Base-by-base conservation (phyloP, 2,329 filamentous ascomycete genomes). In the Colletotrichum abscissum region DNA sequence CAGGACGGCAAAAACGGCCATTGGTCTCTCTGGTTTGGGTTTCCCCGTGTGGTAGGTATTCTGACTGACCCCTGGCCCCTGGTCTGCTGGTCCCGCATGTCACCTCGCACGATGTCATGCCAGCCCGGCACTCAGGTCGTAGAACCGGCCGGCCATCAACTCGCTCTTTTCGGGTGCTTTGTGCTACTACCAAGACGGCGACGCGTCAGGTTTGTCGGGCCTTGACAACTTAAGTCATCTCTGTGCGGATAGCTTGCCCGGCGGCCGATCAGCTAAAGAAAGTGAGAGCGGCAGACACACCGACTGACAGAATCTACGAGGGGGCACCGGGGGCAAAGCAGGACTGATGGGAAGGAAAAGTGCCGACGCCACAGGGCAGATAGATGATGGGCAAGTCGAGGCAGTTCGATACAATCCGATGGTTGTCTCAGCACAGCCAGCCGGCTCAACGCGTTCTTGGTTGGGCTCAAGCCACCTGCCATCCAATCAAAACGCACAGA, bases 401-500 rank as follows among this genome's bases (percentile, higher is more conserved):
- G 42, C 19, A 49, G 9, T 14, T 55, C n/a, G 12, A 59, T 65
- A 22, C 33, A 42, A 52, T 42, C 65, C 55, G 19, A 46, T 30
- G 65, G 60, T 46, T 69, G 19, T 35, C 38, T 33, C 59, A 69
- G 59, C 65, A 63, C 58, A 64, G 65, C 65, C 58, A 42, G 12
- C 58, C 46, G 54, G 42, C 66, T 63, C 69, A 69, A 63, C 57
- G 65, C 56, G 65, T 52, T 35, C 58, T 22, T 33, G 42, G 22
- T 57, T 28, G 22, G 55, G 64, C 35, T 56, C 14, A 26, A 38
- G 67, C 71, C 46, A 66, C 46, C 71, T 70, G 70, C 35, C 71
- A 70, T 73, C 71, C 71, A 70, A 73, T 70, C 22, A 65, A 46
- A 56, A 12, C 62, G 71, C 71, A 73, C 67, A 57, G 67, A 22